Base-by-base conservation (phyloP, 768 basidiomycete species). In the Hypholoma fasciculare region DNA sequence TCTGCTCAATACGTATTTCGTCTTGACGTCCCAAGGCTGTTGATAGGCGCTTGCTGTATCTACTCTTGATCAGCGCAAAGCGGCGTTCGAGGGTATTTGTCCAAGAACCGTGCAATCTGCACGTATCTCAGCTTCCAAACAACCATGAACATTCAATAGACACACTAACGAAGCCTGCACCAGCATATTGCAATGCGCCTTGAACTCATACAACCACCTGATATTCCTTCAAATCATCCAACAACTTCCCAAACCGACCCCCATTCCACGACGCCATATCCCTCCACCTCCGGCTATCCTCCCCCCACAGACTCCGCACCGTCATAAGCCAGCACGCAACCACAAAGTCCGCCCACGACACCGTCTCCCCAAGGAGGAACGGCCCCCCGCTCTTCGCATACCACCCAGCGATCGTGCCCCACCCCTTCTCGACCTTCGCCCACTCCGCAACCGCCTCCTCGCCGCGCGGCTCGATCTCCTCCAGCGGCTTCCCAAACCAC, bases 261-360 rank as follows among this genome's bases (percentile, higher is more conserved):
- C 63, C 64, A 36, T 74, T 58, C 71, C 68, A 73, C 16, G 36
- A 56, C 57, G 56, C 57, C 23, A 77, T 49, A 14, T 67, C 61
- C 38, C 64, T 67, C 76, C 76, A 79, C 55, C 72, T 68, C 47
- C 59, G 56, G 52, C 72, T 73, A 8, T 73, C 69, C 43, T 68
- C 65, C 9, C 73, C 72, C 52, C 64, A 66, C 2, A 72, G n/a
- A 1, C 52, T 55, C 59, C 64, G 70, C 26, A 67, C 44, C 67
- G 69, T 71, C 0, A 67, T 26, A 8, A 76, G 26, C 30, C 60
- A 65, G 14, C 54, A 59, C 2, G 61, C 73, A 14, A 74, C 55
- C 1, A 66, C 60, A 13, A 79, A 64, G 57, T 80, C 77, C 7
- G 69, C 66, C 61, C 72, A 78, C 5, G 69, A 69, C 19, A 69